These are phyloP conservation scores for Nemania sp. DNA, from an alignment of 2,329 filamentous ascomycete species.

Conservation along the genomic window DNA sequence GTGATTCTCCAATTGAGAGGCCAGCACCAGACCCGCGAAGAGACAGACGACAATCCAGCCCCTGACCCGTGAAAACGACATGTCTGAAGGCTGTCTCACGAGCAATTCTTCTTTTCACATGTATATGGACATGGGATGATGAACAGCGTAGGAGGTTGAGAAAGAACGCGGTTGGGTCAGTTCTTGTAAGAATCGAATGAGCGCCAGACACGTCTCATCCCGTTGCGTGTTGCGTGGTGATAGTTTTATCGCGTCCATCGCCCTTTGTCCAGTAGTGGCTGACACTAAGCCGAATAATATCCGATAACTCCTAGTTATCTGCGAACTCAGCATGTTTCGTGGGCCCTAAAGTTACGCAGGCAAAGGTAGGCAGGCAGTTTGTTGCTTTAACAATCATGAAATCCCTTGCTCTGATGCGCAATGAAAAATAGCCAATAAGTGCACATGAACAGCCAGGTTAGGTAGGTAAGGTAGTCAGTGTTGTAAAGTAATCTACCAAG, in stretches of 20 bases:
- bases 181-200: neutral
- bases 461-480: too few relatives aligned
- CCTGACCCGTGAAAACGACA: constrained; percentile 12
- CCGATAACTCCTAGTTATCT: constrained; percentile 15
- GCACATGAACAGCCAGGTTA: too few relatives aligned
- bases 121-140: neutral
- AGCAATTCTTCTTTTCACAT: neutral
- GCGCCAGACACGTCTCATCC: too few relatives aligned
- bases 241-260: neutral
- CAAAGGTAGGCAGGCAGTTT: too few relatives aligned
- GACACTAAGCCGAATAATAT: constrained; percentile 11
- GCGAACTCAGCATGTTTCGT: too few relatives aligned
- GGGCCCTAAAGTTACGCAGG: too few relatives aligned
- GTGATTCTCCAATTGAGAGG: constrained; percentile 15
- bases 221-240: too few relatives aligned
- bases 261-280: neutral
- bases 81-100: neutral
- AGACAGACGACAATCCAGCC: constrained; percentile 23
- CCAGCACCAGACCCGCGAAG: constrained; percentile 21
- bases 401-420: too few relatives aligned
- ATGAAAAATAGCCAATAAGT: too few relatives aligned
- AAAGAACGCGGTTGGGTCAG: neutral
- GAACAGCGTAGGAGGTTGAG: neutral
- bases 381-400: too few relatives aligned
- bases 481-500: too few relatives aligned